phyloP scores from a whole-genome alignment of 495 filamentous ascomycete genomes.

The Aspergillus sclerotiicarbonarius region DNA sequence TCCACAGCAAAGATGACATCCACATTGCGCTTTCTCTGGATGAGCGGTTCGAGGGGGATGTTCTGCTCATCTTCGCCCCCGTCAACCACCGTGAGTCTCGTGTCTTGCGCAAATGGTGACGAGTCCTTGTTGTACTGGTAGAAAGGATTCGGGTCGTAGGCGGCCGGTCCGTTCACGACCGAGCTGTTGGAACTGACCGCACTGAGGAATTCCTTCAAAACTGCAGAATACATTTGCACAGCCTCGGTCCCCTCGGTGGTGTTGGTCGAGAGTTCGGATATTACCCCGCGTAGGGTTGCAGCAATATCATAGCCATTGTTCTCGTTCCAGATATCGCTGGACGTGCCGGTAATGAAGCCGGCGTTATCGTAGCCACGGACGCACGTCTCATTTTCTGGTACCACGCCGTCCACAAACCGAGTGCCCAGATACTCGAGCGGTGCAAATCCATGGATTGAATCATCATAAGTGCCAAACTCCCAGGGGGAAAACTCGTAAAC shows the following conservation, averaged over 20 bases:
- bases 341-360: slow-evolving; percentile 49
- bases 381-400: slow-evolving; percentile 31
- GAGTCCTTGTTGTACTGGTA: slow-evolving; percentile 57
- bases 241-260: too few relatives aligned
- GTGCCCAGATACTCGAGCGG: slow-evolving; percentile 46
- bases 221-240: too few relatives aligned
- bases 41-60: slow-evolving; percentile 72
- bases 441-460: slow-evolving; percentile 38
- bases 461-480: slow-evolving; percentile 49
- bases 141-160: slow-evolving; percentile 79
- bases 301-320: slow-evolving; percentile 3
- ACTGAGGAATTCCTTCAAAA: too few relatives aligned
- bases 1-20: slow-evolving; percentile 87
- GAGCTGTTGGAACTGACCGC: slow-evolving; percentile 48
- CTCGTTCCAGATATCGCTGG: slow-evolving; percentile 20
- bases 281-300: too few relatives aligned
- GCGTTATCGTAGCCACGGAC: slow-evolving; percentile 48
- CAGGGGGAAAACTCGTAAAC: slow-evolving; percentile 48
- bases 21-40: slow-evolving; percentile 65
- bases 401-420: slow-evolving; percentile 27
- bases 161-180: slow-evolving; percentile 66
- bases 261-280: too few relatives aligned
- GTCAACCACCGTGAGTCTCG: slow-evolving; percentile 73
- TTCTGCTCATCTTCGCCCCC: slow-evolving; percentile 79
- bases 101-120: slow-evolving; percentile 51